These are phyloP conservation scores for Heliosperma pusillum DNA, from an alignment of 148 eudicot species.

Conservation along the genomic window DNA sequence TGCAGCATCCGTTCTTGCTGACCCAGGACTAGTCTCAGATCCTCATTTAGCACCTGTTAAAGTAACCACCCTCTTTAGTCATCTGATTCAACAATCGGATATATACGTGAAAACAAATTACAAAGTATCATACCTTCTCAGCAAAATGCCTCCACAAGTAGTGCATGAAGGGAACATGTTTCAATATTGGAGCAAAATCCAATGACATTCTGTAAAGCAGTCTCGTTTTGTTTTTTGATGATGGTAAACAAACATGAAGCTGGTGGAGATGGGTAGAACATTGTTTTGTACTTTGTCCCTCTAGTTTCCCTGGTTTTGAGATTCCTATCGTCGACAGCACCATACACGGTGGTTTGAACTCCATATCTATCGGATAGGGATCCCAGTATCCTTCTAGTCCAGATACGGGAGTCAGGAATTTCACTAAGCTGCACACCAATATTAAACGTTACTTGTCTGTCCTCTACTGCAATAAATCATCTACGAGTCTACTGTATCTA, in stretches of 20 bases:
- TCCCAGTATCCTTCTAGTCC: constrained; percentile 97
- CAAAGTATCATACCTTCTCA: constrained; percentile 46
- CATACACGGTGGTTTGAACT: constrained; percentile 92
- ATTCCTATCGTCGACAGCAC: constrained; percentile 96
- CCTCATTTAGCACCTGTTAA: constrained; percentile 80
- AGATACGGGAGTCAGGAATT: constrained; percentile 83
- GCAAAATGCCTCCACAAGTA: constrained; percentile 87
- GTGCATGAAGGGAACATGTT: constrained; percentile 82
- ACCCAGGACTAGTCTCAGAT: constrained; percentile 76
- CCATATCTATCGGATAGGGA: constrained; percentile 97
- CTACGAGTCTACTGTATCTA: not conserved
- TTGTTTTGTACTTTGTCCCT: constrained; percentile 77
- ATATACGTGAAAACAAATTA: not conserved
- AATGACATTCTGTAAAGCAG: constrained; percentile 94
- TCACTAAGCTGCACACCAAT: constrained; percentile 67
- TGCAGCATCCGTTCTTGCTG: constrained; percentile 91
- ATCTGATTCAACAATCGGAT: not conserved
- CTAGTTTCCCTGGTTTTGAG: constrained; percentile 91
- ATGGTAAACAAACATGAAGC: constrained; percentile 90
- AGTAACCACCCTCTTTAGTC: not conserved
- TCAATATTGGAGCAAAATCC: constrained; percentile 79
- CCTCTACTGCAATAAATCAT: not conserved
- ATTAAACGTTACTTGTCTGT: not conserved
- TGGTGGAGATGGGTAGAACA: constrained; percentile 97
- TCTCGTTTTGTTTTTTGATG: constrained; percentile 76